Base-by-base conservation (phyloP, 2,329 filamentous ascomycete genomes). In the Sporothrix inflata region DNA sequence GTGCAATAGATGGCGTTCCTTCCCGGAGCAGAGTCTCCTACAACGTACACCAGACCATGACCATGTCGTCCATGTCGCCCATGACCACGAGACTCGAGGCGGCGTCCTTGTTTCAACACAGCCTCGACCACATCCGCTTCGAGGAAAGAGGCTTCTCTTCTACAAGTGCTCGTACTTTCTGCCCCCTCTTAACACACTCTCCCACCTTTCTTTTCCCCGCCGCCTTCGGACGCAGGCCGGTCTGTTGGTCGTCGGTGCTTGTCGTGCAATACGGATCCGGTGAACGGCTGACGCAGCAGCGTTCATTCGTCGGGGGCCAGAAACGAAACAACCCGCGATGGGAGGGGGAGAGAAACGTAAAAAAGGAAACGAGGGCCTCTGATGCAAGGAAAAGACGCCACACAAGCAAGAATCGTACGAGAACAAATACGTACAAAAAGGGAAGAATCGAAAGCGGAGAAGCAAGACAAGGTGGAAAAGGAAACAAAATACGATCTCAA, bases 321-420 rank as follows among this genome's bases (percentile, higher is more conserved):
- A 63, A 63, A 42, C 34, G 57, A 63, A 42, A 42, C 34, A 42
- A 40, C 30, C 34, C 57, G 3, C 6, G 34, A 45, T 21, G 34
- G 21, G 57, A 42, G 34, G 38, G 38, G 7, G 19, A n/a, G 34
- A 63, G n/a, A 63, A 21, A 21, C 7, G 30, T 9, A 38, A 61
- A 45, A 24, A 57, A 24, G 40, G 14, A 19, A 47, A 27, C 8
- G 45, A 45, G 4, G 11, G 4, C 12, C 11, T 24, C 30, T 65
- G 57, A n/a, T 63, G 57, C n/a, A 42, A 63, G 34, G n/a, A 45
- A 53, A 42, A 21, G 42, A 49, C 42, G 63, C 63, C 63, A 66
- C 63, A 27, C 6, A 66, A 12, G 63, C 24, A 66, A n/a, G 45
- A 49, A 49, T 66, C 63, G 27, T 49, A 66, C 63, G 42, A 49